Evolutionary conservation across 1,284 basidiomycete genomes (phyloP).

Genomic region (Tranzscheliella williamsii): DNA sequence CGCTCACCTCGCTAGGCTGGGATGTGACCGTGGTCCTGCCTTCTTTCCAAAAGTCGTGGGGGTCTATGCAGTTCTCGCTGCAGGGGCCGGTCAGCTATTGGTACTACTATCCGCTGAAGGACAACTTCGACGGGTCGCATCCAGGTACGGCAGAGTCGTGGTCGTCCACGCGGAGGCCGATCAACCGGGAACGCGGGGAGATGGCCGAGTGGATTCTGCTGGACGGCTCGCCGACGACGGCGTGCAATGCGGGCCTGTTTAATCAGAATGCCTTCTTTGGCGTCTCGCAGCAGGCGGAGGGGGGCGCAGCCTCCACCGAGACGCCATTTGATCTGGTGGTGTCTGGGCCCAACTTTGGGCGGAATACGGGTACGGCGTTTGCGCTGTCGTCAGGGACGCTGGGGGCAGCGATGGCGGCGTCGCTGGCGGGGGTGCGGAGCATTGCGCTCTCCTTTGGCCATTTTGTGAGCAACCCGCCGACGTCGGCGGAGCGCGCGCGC

Average conservation of each 20-base stretch:
- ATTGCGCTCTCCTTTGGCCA: slow-evolving; percentile 56
- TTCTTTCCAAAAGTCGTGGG: slow-evolving; percentile 51
- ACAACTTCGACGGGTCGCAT: slow-evolving; percentile 44
- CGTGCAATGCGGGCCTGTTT: slow-evolving; percentile 55
- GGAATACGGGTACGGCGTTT: slow-evolving; percentile 59
- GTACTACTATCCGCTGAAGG: slow-evolving; percentile 58
- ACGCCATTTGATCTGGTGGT: slow-evolving; percentile 54
- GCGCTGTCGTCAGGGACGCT: slow-evolving; percentile 57
- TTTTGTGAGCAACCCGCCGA: slow-evolving; percentile 42
- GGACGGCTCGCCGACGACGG: slow-evolving; percentile 57
- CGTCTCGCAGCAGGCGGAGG: slow-evolving; percentile 3
- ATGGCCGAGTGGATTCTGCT: slow-evolving; percentile 56
- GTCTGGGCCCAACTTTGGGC: slow-evolving; percentile 58
- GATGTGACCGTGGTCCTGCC: slow-evolving; percentile 56
- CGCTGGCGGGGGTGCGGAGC: slow-evolving; percentile 44
- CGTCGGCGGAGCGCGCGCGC: slow-evolving; percentile 19
- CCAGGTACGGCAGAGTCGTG: slow-evolving; percentile 37
- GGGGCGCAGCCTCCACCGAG: slow-evolving; percentile 6
- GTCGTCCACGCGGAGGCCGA: slow-evolving; percentile 46
- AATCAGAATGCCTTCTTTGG: slow-evolving; percentile 43
- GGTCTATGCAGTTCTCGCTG: slow-evolving; percentile 52
- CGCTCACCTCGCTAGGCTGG: slow-evolving; percentile 45
- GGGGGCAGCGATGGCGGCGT: slow-evolving; percentile 52
- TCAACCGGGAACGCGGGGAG: slow-evolving; percentile 44
- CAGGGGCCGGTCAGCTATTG: slow-evolving; percentile 45